phyloP scores from a whole-genome alignment of 1,284 basidiomycete species.

The Ganoderma multipileum region DNA sequence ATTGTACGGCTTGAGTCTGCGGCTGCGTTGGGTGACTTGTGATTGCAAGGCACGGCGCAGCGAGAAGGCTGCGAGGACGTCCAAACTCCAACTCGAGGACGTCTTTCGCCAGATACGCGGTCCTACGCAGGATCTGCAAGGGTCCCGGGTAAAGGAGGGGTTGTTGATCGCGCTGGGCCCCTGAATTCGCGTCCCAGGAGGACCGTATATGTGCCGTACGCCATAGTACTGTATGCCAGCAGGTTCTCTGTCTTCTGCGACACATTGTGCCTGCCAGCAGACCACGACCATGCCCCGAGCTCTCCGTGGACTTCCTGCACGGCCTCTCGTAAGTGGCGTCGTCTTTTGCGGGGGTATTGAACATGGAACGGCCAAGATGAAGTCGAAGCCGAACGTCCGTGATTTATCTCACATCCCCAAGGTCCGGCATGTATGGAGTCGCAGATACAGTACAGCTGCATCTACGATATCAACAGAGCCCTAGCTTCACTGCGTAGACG shows the following conservation, averaged over 20 bases:
- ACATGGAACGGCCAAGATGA: not conserved
- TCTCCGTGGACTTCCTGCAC: slow-evolving; percentile 2
- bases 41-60: not conserved
- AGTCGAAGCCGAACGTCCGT: not conserved
- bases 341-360: not conserved
- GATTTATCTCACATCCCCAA: not conserved
- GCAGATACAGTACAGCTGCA: not conserved
- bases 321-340: slow-evolving; percentile 1
- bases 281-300: not conserved
- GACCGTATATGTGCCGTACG: not conserved
- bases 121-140: not conserved
- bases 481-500: not conserved
- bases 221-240: not conserved
- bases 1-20: not conserved
- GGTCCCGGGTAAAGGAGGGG: not conserved
- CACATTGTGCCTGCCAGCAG: not conserved
- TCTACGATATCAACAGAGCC: not conserved
- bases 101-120: not conserved
- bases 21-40: not conserved
- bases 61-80: not conserved
- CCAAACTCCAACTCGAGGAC: not conserved
- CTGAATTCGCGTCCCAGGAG: not conserved
- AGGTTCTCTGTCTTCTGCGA: not conserved
- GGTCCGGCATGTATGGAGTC: not conserved
- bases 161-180: not conserved